phyloP scores from a whole-genome alignment of 2,329 filamentous ascomycete species.

The Neofusicoccum laricinum region DNA sequence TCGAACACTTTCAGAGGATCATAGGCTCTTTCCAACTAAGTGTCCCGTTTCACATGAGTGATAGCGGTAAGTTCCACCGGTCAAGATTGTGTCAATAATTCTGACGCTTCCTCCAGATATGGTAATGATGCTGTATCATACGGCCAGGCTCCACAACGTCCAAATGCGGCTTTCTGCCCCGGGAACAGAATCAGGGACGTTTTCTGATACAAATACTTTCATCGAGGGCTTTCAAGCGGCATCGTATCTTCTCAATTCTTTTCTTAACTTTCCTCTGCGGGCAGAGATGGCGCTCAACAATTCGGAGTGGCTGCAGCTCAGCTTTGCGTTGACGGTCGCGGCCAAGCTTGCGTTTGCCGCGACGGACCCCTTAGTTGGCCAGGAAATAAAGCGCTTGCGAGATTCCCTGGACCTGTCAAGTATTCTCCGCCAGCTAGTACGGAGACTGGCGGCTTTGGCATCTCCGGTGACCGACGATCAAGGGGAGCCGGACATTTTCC shows the following conservation, averaged over 20 bases:
- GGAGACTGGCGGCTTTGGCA: constrained; percentile 28
- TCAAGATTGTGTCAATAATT: constrained; percentile 22
- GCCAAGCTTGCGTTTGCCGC: constrained; percentile 31
- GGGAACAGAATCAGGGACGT: neutral
- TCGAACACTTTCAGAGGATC: constrained; percentile 29
- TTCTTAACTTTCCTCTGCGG: constrained; percentile 33
- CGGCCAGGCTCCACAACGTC: neutral
- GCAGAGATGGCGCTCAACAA: constrained; percentile 38
- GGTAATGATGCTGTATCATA: constrained; percentile 25
- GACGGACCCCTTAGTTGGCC: constrained; percentile 24
- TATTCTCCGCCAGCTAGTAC: constrained; percentile 10
- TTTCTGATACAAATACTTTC: neutral
- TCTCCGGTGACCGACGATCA: constrained; percentile 23
- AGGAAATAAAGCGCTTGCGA: constrained; percentile 25
- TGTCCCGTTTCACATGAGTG: neutral
- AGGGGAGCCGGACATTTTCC: constrained; percentile 29
- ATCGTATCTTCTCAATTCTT: constrained; percentile 24
- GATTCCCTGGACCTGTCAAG: constrained; percentile 28
- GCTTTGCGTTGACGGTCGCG: constrained; percentile 25
- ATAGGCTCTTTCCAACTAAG: neutral
- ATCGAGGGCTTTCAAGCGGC: neutral
- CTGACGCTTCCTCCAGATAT: constrained; percentile 38
- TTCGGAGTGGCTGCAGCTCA: constrained; percentile 41
- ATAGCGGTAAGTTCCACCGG: constrained; percentile 13
- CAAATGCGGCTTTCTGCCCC: neutral